Conservation (phyloP, 805 yeast genomes). For the Diddensiella caesifluorescens region DNA sequence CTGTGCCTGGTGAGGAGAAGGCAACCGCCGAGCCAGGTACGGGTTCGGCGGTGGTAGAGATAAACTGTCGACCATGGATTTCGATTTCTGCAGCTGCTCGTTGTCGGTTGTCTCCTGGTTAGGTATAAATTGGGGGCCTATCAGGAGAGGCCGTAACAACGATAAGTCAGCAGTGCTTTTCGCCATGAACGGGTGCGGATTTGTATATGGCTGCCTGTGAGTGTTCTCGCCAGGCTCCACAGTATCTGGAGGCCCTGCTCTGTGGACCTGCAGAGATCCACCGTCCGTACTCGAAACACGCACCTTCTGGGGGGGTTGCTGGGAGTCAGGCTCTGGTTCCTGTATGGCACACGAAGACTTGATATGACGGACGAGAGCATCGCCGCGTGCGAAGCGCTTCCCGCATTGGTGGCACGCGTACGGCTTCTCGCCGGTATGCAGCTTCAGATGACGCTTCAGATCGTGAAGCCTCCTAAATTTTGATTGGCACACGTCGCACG, state of each 20-base stretch:
- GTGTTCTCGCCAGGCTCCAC: background rate
- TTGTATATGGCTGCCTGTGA: background rate
- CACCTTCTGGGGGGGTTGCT: background rate
- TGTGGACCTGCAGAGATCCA: no score
- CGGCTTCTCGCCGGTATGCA: conserved; percentile 75
- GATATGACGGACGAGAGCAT: conserved; percentile 66
- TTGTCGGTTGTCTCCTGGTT: no score
- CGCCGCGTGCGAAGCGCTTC: conserved; percentile 65
- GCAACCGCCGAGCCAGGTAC: conserved; percentile 6
- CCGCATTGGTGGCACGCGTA: conserved; percentile 56
- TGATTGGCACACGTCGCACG: conserved; percentile 54
- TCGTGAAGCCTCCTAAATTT: conserved; percentile 71
- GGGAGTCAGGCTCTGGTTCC: background rate
- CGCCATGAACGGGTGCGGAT: background rate
- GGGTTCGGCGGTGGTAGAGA: conserved; percentile 17
- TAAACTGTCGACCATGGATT: conserved; percentile 3
- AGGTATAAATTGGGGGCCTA: background rate
- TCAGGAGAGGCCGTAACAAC: background rate
- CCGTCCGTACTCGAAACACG: no score
- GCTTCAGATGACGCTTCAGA: conserved; percentile 65
- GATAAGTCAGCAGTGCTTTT: background rate
- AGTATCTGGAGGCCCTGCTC: background rate
- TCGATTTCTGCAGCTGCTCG: no score
- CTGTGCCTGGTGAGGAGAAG: conserved; percentile 7
- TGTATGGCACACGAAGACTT: conserved; percentile 37